Base-by-base conservation (phyloP, 2,329 filamentous ascomycete species). In the Fonsecaea pugnacius region DNA sequence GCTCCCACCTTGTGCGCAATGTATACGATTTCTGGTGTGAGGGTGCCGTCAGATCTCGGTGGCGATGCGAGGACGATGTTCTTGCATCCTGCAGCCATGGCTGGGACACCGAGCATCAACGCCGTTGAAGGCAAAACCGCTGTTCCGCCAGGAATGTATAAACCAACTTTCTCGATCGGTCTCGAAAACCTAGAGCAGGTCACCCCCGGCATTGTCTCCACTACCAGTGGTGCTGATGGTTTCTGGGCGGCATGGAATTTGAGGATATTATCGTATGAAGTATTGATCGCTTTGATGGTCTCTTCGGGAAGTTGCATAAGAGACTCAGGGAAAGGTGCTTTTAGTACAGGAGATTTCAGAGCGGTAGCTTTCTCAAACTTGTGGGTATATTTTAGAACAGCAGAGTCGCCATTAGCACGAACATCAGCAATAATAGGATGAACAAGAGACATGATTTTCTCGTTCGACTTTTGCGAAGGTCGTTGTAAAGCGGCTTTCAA, bases 121-220 rank as follows among this genome's bases (percentile, higher is more conserved):
- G 95, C 95, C 7, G 95, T 98, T 62, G 92, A 96, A 12, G 95
- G 95, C 46, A 99, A 84, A n/a, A 99, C 95, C 1, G 95, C 95
- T 1, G 95, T 99, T 67, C 95, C 95, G 63, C 95, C 95, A 6
- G 95, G 95, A 16, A 99, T 90, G 78, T 99, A 99, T 5, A 97
- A 83, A 68, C 95, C 95, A n/a, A 99, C 95, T 40, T 92, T 85
- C 78, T 98, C 95, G 69, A 99, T 98, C 0, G 95, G 90, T 21
- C 95, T 85, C 12, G 89, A 88, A 80, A 99, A 98, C 64, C 95
- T 91, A 68, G 91, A 96, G 82, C 95, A 99, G 32, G 95, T 84
- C 3, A 99, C 92, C 35, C 95, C 95, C 0, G 95, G 95, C 95
- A 99, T 99, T 0, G 95, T 99, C 82, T 98, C 94, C 7, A 99